A percentile compares a stretch with the other conserved stretches of the same genome.
Evolutionary conservation across 1,284 basidiomycete genomes (phyloP).

Genomic region (Hymenochaete sp.): DNA sequence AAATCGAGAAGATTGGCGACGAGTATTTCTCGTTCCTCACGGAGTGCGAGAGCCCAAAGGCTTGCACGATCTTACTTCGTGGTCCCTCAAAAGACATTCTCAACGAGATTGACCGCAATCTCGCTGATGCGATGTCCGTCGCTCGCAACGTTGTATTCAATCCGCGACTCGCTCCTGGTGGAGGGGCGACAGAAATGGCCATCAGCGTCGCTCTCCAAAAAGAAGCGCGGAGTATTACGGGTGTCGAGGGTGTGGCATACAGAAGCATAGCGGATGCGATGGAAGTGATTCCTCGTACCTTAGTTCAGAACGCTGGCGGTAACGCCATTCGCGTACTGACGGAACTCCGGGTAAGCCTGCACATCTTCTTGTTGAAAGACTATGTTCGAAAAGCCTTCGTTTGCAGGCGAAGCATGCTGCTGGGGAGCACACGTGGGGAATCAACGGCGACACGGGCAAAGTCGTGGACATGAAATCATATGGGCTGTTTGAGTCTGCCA

Average conservation of each 20-base stretch:
- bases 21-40: constrained; percentile 99
- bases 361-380: constrained; percentile 4
- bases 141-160: constrained; percentile 97
- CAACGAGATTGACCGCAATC: constrained; percentile 96
- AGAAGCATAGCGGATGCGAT: constrained; percentile 91
- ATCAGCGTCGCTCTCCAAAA: constrained; percentile 85
- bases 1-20: constrained; percentile 96
- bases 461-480: constrained; percentile 94
- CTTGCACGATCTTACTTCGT: constrained; percentile 97
- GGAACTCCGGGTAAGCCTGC: constrained; percentile 62
- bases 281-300: constrained; percentile 93
- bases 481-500: constrained; percentile 90
- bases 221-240: constrained; percentile 71
- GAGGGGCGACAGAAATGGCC: constrained; percentile 98
- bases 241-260: constrained; percentile 87
- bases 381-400: background rate
- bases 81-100: constrained; percentile 97
- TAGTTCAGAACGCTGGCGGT: constrained; percentile 94
- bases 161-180: constrained; percentile 85
- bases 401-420: constrained; percentile 89
- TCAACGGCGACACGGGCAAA: constrained; percentile 93
- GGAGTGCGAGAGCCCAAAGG: constrained; percentile 88
- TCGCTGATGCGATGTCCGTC: constrained; percentile 96
- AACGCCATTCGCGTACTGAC: constrained; percentile 92
- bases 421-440: constrained; percentile 85